Evolutionary conservation across 306 rosid species (phyloP).

Genomic region (Heteromeles arbutifolia): DNA sequence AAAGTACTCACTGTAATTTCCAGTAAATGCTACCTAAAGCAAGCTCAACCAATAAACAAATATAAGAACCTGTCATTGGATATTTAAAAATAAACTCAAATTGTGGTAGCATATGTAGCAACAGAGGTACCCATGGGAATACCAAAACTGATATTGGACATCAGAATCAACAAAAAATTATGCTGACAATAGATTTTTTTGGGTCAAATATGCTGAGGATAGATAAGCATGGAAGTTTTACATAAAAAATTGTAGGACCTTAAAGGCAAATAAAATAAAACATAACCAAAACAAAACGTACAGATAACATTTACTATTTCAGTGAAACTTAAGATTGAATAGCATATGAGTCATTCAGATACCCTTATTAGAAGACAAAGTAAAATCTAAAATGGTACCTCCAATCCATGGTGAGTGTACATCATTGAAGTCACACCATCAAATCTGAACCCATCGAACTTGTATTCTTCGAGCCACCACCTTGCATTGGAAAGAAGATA

Average conservation of each 20-base stretch:
- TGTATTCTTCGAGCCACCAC: constrained; percentile 99
- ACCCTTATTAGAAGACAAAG: constrained; percentile 2
- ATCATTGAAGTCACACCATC: constrained; percentile 99
- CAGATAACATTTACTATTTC: not conserved
- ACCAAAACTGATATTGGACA: not conserved
- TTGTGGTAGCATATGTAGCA: not conserved
- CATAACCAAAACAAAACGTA: not conserved
- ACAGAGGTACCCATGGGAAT: not conserved
- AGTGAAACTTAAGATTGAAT: not conserved
- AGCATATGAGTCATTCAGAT: not conserved
- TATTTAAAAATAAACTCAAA: not conserved
- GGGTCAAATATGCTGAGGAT: not conserved
- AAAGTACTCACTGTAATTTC: constrained; percentile 89
- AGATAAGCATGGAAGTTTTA: not conserved
- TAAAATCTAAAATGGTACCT: constrained; percentile 37
- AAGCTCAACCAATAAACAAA: not conserved
- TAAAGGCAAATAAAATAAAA: not conserved
- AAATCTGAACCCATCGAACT: constrained; percentile 94
- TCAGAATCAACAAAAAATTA: not conserved
- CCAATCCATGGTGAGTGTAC: constrained; percentile 94
- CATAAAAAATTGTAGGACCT: not conserved
- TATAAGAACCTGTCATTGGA: not conserved
- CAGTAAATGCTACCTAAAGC: constrained; percentile 74
- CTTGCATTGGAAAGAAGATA: constrained; percentile 93
- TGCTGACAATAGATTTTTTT: not conserved